Base-by-base conservation (phyloP, 176 grass and related monocot genomes). In the Bolboschoenus planiculmis region DNA sequence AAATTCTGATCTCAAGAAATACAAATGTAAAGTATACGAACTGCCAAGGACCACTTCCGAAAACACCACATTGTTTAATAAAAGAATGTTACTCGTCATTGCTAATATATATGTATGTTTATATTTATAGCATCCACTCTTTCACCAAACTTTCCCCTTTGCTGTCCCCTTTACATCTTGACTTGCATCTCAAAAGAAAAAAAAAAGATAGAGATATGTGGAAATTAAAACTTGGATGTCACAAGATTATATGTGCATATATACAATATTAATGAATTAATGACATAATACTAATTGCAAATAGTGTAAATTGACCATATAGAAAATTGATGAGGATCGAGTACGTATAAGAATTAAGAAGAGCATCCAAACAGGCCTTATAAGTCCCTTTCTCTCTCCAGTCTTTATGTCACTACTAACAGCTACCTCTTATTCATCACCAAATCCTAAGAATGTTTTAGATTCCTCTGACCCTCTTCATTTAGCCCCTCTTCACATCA, bases 401-500 rank as follows among this genome's bases (percentile, higher is more conserved):
- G 30, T 31, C 79, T 81, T 58, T 56, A 85, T 43, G 59, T 77
- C 79, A 35, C 21, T 63, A 21, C 78, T 43, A 61, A 50, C 64
- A 74, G 71, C 78, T 83, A 67, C 81, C 86, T 84, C 78, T 91
- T 72, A 82, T 65, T 66, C 48, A 82, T 84, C 70, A 84, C 71
- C 91, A 86, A 90, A 86, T 90, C 85, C 84, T 87, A 78, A 87
- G 89, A 95, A 95, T 93, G 90, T 93, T 95, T 93, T 93, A 87
- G 92, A 95, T 98, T 95, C 91, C 88, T 77, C 85, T 68, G 59
- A 83, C 71, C 81, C 42, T 62, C 31, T 75, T 76, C 85, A 81
- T 86, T 90, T 86, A 86, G 72, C 7, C 72, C 33, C 63, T 81
- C 65, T 72, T 81, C 61, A 47, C 73, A 61, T 53, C 39, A 54